Conservation (phyloP, 1,284 basidiomycete genomes). For the Microbotryum saponariae region DNA sequence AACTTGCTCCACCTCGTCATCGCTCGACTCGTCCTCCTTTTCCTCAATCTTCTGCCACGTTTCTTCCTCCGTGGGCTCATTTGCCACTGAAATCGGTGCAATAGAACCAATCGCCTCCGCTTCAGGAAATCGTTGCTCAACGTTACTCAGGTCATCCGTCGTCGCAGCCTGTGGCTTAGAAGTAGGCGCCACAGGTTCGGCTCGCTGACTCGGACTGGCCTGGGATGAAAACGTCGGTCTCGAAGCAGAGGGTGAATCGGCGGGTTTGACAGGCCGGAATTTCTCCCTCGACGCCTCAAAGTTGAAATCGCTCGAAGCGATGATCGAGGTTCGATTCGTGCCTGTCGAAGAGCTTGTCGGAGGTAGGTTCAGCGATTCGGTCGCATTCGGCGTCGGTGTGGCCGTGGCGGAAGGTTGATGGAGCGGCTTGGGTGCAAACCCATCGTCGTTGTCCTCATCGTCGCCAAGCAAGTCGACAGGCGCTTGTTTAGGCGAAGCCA, state of each 20-base stretch:
- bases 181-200: too few relatives aligned
- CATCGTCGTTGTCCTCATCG: constrained; percentile 18
- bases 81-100: background rate
- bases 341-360: background rate
- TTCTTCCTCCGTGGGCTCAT: background rate
- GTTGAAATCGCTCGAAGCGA: background rate
- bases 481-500: background rate
- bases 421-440: constrained; percentile 1
- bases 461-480: constrained; percentile 28
- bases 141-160: background rate
- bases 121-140: constrained; percentile 20
- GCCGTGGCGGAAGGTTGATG: background rate
- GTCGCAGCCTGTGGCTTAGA: too few relatives aligned
- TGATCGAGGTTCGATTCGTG: constrained; percentile 12
- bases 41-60: constrained; percentile 24
- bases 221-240: background rate
- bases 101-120: background rate
- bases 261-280: constrained; percentile 23
- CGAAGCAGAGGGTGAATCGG: background rate
- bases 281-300: constrained; percentile 11
- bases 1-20: constrained; percentile 22
- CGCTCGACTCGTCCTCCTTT: constrained; percentile 29
- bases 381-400: background rate
- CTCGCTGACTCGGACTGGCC: too few relatives aligned
- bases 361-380: background rate